A percentile compares a stretch with the other conserved stretches of the same genome.
These are phyloP conservation scores for Kwoniella botswanensis DNA, from an alignment of 768 basidiomycete genomes.

Conservation along the genomic window DNA sequence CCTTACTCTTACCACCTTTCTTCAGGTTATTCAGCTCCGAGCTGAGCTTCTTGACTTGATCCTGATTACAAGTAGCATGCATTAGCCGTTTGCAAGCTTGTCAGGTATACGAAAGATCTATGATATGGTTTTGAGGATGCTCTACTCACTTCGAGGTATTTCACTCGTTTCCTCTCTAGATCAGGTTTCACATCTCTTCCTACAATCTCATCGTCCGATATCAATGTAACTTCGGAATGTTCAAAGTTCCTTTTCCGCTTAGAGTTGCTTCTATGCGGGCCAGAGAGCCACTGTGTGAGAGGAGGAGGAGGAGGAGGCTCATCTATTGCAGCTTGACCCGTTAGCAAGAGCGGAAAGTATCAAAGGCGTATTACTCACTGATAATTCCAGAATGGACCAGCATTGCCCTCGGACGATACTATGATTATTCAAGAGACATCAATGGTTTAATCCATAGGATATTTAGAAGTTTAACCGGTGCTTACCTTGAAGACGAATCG, in stretches of 20 bases:
- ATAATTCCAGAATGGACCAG: neutral
- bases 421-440: neutral
- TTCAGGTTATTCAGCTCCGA: neutral
- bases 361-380: neutral
- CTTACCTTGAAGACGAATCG: constrained; percentile 17
- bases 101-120: neutral
- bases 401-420: constrained; percentile 1
- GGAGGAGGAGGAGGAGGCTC: neutral
- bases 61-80: neutral
- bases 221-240: neutral
- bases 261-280: neutral
- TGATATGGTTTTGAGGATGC: neutral
- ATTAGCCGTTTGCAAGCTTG: neutral
- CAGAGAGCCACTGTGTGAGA: neutral
- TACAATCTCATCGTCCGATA: neutral
- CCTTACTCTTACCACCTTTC: neutral
- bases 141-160: constrained; percentile 16
- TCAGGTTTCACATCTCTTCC: constrained; percentile 4
- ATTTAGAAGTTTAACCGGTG: neutral
- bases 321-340: neutral
- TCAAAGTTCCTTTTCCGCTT: neutral
- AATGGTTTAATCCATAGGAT: neutral
- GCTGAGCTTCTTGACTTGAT: constrained; percentile 8
- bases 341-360: neutral
- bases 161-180: constrained; percentile 6